Evolutionary conservation across 140 eudicot genomes (phyloP), one percentile per base, ranked within the genome.

Genomic region (Erigeron philadelphicus): DNA sequence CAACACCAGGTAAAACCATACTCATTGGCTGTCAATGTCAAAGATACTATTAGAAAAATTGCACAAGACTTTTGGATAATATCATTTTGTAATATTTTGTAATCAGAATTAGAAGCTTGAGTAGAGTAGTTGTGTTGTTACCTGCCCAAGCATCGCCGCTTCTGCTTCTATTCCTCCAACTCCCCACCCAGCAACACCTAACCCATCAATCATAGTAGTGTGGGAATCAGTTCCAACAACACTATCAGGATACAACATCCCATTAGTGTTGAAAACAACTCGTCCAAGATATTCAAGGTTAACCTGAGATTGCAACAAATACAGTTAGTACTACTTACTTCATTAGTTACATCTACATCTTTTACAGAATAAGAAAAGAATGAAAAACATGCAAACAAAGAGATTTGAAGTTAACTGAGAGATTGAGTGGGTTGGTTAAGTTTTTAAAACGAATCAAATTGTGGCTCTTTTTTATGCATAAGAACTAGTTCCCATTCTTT

Each of bases 171-270:
- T 92, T 59, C 98, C 98, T 53, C 98, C 98, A 78, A 93, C 98
- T 75, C 98, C 98, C 98, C 98, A 93, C 53, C 98, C 98, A 74
- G 98, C 96, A 84, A 93, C 98, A 15, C 98, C 98, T 52, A 93
- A 76, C 70, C 98, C 98, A 67, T 93, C 98, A 75, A 93, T 93
- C 98, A 93, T 93, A 31, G 98, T 93, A n/a, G 98, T 93, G 77
- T 93, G 98, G 48, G 98, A 93, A 72, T 93, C 98, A 46, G 98
- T 93, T 57, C 98, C 98, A 11, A 93, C 98, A 61, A 93, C 98
- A 87, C 98, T 93, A 74, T 93, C 98, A 25, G 98, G 98, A 77
- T 93, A 93, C 52, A 93, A 81, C 64, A 93, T 73, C 42, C 98
- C 98, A 12, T 86, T 84, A n/a, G 77, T 86, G 79, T 89, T 93